These are phyloP conservation scores for Fusarium sp. DNA, from an alignment of 2,329 filamentous ascomycete species.

Conservation along the genomic window DNA sequence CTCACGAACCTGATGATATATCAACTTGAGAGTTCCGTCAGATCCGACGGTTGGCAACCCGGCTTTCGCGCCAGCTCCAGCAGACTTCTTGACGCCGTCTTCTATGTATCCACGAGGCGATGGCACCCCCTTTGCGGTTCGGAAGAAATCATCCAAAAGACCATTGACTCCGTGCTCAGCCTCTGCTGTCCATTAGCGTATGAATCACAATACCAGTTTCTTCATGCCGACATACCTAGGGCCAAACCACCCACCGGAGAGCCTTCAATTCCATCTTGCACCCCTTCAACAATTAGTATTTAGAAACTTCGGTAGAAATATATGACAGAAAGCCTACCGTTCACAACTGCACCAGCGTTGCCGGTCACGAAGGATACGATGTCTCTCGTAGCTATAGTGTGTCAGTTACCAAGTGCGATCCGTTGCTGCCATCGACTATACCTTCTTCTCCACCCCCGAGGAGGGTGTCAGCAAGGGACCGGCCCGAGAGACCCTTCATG, in stretches of 20 bases:
- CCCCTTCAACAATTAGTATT: neutral
- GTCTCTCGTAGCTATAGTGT: neutral
- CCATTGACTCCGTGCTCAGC: conserved; percentile 5
- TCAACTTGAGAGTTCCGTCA: conserved; percentile 16
- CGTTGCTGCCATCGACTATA: fast-evolving
- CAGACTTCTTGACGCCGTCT: neutral
- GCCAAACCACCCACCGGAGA: conserved; percentile 1
- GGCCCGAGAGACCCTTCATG: conserved; percentile 1
- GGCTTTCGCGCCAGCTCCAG: neutral
- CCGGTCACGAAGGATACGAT: conserved; percentile 10
- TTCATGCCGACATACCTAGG: neutral
- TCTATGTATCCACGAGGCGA: conserved; percentile 16
- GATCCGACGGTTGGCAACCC: conserved; percentile 5
- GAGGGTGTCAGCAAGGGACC: conserved; percentile 5
- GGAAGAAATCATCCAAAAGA: conserved; percentile 15
- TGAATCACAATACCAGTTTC: fast-evolving
- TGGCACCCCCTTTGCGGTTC: conserved; percentile 9
- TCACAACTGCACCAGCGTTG: conserved; percentile 9
- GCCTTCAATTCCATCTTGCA: conserved; percentile 11
- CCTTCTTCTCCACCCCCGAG: conserved; percentile 17
- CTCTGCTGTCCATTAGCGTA: neutral
- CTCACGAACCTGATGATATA: conserved; percentile 18
- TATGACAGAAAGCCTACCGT: neutral
- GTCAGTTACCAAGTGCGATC: neutral
- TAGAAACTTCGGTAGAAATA: neutral